Base-by-base conservation (phyloP, 352 stramenopile species). In the Pythium oligandrum region DNA sequence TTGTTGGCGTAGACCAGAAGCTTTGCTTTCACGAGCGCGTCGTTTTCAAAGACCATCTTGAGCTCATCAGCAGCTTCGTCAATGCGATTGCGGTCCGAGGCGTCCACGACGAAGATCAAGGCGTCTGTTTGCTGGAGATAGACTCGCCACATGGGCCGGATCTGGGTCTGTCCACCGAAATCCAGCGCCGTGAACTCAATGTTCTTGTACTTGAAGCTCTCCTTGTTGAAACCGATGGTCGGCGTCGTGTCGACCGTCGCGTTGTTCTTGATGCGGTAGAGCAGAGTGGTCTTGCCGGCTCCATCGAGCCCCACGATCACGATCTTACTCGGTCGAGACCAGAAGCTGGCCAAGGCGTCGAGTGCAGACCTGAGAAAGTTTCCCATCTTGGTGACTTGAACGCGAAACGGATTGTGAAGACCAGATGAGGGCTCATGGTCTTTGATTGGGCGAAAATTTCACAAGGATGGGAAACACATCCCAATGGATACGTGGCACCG, bases 281-380 rank as follows among this genome's bases (percentile, higher is more conserved):
- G 75, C 60, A 97, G 96, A 33, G 91, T 97, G 12, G 91, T 98
- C 72, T 98, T 98, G 71, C 91, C 91, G 42, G 89, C 91, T 36
- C 85, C 90, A 75, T 98, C 90, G 6, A 92, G 62, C 10, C 77
- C 79, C 26, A 94, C 75, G 84, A 97, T 96, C 43, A 97, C 64
- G 57, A 97, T 37, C 26, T 38, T 36, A 34, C 36, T 51, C 31
- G 38, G 17, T 26, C 17, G 17, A 26, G 17, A 26, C 17, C 17
- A 26, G 17, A 26, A 26, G 17, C 17, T 26, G 17, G 17, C 17
- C 17, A 26, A 0, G 17, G 17, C 17, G 17, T 26, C 17, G 17
- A 26, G 17, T 26, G 17, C 17, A 26, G 17, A 26, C 17, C 17
- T 26, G 17, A 26, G 17, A 26, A 26, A 26, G 17, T 26, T 26